A percentile compares a stretch with the other conserved stretches of the same genome.
Evolutionary conservation across 257 asterid genomes (phyloP).

Genomic region (Nicotiana obtusifolia): DNA sequence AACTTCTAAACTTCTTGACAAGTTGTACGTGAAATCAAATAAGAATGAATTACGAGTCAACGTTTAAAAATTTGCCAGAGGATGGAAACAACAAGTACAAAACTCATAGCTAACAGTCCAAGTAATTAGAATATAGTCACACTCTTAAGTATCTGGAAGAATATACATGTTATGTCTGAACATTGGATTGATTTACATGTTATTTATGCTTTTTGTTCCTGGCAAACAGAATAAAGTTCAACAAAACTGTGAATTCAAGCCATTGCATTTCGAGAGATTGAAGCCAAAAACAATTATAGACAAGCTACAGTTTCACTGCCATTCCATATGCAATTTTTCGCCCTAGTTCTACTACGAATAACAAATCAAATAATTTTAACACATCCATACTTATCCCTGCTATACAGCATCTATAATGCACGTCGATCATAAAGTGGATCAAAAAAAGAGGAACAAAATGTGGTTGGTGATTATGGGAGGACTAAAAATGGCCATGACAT

Average conservation of each 20-base stretch:
- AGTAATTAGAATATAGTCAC: too few species aligned
- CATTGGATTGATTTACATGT: neutral
- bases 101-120: too few species aligned
- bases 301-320: neutral
- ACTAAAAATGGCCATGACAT: neutral
- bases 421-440: neutral
- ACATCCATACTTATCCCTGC: neutral
- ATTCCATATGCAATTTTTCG: neutral
- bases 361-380: neutral
- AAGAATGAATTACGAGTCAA: too few species aligned
- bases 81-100: too few species aligned
- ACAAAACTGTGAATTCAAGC: neutral
- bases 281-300: neutral
- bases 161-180: too few species aligned
- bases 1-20: too few species aligned
- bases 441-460: neutral
- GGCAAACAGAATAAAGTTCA: neutral
- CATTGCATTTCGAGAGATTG: neutral
- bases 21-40: too few species aligned
- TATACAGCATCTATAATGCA: neutral
- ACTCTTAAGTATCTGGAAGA: too few species aligned
- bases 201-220: neutral
- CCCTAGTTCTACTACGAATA: neutral
- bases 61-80: too few species aligned
- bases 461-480: neutral